Conservation (phyloP, 2,329 filamentous ascomycete genomes). For the Alternaria triticimaculans region DNA sequence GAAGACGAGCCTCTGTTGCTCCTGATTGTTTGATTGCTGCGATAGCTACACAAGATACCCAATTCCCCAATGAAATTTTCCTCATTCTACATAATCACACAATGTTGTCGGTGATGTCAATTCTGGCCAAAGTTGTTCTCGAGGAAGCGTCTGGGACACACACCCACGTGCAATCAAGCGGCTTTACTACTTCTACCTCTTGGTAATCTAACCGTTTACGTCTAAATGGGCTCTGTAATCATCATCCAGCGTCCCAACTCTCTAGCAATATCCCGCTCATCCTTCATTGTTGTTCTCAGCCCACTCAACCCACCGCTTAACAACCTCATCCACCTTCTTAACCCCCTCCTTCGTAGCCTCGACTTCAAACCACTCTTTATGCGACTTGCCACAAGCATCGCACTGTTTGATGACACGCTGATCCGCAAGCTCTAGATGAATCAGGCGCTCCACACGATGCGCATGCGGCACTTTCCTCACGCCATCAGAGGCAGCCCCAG, state of each 20-base stretch:
- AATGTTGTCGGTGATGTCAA: neutral
- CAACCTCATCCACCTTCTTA: slow-evolving; percentile 71
- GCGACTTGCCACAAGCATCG: slow-evolving; percentile 78
- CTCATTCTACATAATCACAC: neutral
- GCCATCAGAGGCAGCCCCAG: slow-evolving; percentile 21
- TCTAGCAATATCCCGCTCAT: neutral
- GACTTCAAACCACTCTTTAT: slow-evolving; percentile 95
- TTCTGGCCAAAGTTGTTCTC: neutral
- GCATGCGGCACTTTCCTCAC: slow-evolving; percentile 80
- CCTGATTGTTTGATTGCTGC: slow-evolving; percentile 17
- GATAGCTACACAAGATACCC: slow-evolving; percentile 41
- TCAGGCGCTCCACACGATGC: slow-evolving; percentile 85
- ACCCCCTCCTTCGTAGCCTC: slow-evolving; percentile 75
- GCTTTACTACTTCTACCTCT: neutral
- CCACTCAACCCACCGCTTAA: slow-evolving; percentile 87
- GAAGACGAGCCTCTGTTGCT: slow-evolving; percentile 7
- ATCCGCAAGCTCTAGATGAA: slow-evolving; percentile 83
- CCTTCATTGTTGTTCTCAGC: slow-evolving; percentile 59
- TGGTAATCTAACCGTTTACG: accelerated
- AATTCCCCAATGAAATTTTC: slow-evolving; percentile 29
- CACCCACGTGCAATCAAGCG: neutral
- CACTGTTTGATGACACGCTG: slow-evolving; percentile 69
- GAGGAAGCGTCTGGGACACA: neutral
- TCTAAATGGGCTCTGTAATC: neutral
- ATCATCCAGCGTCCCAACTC: neutral